Conservation (phyloP, 805 yeast species). For the Kodamaea jinghongensis region DNA sequence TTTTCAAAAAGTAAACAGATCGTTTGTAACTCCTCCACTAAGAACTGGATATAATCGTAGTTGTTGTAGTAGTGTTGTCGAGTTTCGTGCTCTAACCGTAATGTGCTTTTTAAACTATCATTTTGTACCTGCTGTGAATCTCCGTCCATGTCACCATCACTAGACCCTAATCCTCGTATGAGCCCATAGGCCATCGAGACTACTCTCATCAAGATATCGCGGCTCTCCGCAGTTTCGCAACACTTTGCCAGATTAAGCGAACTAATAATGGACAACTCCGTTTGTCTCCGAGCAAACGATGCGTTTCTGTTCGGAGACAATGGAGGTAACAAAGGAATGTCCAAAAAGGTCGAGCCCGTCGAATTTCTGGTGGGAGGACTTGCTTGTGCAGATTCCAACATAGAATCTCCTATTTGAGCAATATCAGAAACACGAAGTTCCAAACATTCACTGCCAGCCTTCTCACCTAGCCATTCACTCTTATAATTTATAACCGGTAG, state of each 20-base stretch:
- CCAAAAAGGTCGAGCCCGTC: slow-evolving; percentile 11
- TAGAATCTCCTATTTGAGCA: background rate
- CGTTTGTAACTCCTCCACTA: slow-evolving; percentile 11
- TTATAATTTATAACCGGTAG: slow-evolving; percentile 11
- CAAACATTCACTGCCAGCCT: background rate
- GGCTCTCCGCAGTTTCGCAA: slow-evolving; percentile 3
- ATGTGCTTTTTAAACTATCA: slow-evolving; percentile 1
- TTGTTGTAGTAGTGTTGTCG: slow-evolving; percentile 7
- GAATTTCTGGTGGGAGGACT: slow-evolving; percentile 1
- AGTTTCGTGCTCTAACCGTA: slow-evolving; percentile 6
- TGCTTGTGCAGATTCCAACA: background rate
- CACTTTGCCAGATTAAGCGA: slow-evolving; percentile 12
- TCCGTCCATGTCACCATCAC: slow-evolving; percentile 1
- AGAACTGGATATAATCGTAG: slow-evolving; percentile 13
- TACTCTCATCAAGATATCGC: slow-evolving; percentile 10
- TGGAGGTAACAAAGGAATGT: slow-evolving; percentile 28
- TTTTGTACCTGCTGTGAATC: background rate
- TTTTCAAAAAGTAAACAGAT: slow-evolving; percentile 8
- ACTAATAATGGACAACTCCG: slow-evolving; percentile 29
- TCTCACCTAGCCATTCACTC: slow-evolving; percentile 12
- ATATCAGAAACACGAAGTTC: slow-evolving; percentile 7
- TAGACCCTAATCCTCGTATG: slow-evolving; percentile 6
- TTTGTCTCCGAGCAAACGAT: slow-evolving; percentile 30
- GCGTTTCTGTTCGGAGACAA: slow-evolving; percentile 35
- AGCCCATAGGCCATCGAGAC: slow-evolving; percentile 14